Conservation (phyloP, 495 filamentous ascomycete species). For the Pyrenula massariospora region DNA sequence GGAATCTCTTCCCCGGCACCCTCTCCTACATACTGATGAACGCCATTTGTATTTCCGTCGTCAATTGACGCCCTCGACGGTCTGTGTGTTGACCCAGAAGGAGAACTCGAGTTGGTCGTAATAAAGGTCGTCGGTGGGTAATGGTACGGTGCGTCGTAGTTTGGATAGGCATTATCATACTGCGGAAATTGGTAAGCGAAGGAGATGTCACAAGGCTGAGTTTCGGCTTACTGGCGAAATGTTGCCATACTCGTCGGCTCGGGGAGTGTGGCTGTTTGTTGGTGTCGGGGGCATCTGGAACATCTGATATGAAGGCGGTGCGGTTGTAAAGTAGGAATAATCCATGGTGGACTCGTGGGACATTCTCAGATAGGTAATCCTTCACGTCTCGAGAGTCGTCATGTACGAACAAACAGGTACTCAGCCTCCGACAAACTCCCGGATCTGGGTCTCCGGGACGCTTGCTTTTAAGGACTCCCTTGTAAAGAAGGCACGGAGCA, state of each 20-base stretch:
- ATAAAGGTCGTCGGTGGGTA: slow-evolving; percentile 15
- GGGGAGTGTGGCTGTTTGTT: slow-evolving; percentile 9
- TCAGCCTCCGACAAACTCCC: too few species aligned
- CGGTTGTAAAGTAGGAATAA: slow-evolving; percentile 24
- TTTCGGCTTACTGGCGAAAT: background rate
- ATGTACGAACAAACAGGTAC: too few species aligned
- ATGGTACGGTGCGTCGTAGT: slow-evolving; percentile 25
- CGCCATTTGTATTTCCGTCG: slow-evolving; percentile 9
- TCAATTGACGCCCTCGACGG: slow-evolving; percentile 25
- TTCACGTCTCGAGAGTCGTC: too few species aligned
- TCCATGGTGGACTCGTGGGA: slow-evolving; percentile 17
- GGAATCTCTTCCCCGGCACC: slow-evolving; percentile 18
- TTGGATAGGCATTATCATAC: slow-evolving; percentile 22
- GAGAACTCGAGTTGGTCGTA: slow-evolving; percentile 26
- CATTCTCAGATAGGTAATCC: background rate
- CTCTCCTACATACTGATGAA: slow-evolving; percentile 18
- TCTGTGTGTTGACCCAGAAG: slow-evolving; percentile 30
- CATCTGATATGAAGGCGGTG: slow-evolving; percentile 14
- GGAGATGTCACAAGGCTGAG: background rate
- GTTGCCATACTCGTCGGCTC: background rate
- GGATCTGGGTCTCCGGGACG: too few species aligned
- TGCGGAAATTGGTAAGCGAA: background rate
- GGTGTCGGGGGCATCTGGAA: slow-evolving; percentile 12
- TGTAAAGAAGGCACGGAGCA: too few species aligned
- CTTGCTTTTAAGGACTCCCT: too few species aligned